Evolutionary conservation across 768 basidiomycete species (phyloP).

Genomic region (Psilocybe subaeruginosa): DNA sequence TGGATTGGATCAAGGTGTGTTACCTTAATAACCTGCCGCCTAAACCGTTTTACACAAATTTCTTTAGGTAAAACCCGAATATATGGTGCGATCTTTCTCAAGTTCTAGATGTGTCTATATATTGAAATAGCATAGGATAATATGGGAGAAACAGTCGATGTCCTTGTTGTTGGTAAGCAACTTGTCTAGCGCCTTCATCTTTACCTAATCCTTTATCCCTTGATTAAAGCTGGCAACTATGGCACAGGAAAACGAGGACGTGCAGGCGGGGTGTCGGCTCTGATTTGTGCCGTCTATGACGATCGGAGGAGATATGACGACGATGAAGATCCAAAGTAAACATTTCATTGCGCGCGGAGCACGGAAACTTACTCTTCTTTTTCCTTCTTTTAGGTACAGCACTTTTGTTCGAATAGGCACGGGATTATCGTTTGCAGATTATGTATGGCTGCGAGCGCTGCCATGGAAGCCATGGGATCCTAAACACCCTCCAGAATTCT

Average conservation of each 20-base stretch:
- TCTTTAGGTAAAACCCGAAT: conserved; percentile 79
- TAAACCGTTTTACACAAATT: not conserved
- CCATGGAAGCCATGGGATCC: conserved; percentile 85
- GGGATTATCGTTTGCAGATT: conserved; percentile 86
- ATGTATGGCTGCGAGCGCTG: conserved; percentile 79
- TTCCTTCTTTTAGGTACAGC: conserved; percentile 70
- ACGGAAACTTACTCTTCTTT: not conserved
- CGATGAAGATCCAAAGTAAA: conserved; percentile 67
- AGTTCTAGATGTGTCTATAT: not conserved
- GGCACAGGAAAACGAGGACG: conserved; percentile 74
- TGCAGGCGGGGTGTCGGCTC: conserved; percentile 85
- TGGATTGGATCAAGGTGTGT: conserved; percentile 89
- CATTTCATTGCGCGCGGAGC: not conserved
- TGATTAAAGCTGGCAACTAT: conserved; percentile 76
- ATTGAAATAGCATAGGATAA: conserved; percentile 59
- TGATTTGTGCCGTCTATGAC: conserved; percentile 89
- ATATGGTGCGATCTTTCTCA: conserved; percentile 57
- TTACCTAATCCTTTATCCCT: not conserved
- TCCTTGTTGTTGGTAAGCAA: conserved; percentile 81
- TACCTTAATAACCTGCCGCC: not conserved
- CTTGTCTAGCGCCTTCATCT: not conserved
- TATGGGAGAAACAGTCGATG: conserved; percentile 91
- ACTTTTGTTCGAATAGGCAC: conserved; percentile 90
- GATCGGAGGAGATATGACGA: conserved; percentile 59
- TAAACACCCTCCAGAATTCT: conserved; percentile 72